Conservation (phyloP, 164 flowering plant species). For the Tetracentron sinense region DNA sequence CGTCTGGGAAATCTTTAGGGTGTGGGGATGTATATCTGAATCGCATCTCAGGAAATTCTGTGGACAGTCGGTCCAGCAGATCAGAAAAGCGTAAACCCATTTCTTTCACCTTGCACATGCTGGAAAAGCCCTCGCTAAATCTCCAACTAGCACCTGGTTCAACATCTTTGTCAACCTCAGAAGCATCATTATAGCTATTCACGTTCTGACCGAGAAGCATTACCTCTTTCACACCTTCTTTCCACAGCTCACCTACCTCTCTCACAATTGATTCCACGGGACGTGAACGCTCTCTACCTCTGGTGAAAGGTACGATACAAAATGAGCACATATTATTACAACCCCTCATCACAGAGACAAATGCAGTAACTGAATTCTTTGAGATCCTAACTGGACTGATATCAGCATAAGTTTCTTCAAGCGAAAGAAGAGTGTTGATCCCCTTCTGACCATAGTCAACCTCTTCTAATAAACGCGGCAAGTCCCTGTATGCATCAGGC, state of each 20-base stretch:
- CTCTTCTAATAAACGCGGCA: constrained; percentile 82
- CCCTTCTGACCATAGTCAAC: constrained; percentile 96
- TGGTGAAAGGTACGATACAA: constrained; percentile 93
- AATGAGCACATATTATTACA: constrained; percentile 99
- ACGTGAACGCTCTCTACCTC: constrained; percentile 94
- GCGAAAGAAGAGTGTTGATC: constrained; percentile 93
- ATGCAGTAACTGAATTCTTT: constrained; percentile 77
- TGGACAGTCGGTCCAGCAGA: constrained; percentile 75
- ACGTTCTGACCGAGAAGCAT: constrained; percentile 98
- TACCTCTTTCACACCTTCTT: constrained; percentile 87
- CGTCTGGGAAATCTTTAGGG: constrained; percentile 97
- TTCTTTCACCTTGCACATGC: constrained; percentile 72
- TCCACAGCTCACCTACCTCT: constrained; percentile 83
- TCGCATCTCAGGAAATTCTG: constrained; percentile 89
- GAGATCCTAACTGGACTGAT: constrained; percentile 84
- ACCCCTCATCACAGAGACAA: constrained; percentile 97
- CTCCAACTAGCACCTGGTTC: constrained; percentile 67
- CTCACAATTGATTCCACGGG: constrained; percentile 90
- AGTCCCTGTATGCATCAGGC: constrained; percentile 94
- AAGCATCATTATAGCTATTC: constrained; percentile 89
- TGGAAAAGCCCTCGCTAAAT: constrained; percentile 86
- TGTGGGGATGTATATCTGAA: constrained; percentile 97
- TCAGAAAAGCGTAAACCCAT: constrained; percentile 86
- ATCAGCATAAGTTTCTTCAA: constrained; percentile 99
- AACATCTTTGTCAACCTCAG: constrained; percentile 47